These are phyloP conservation scores for Aureobasidium pullulans DNA, from an alignment of 2,329 filamentous ascomycete species.

Conservation along the genomic window DNA sequence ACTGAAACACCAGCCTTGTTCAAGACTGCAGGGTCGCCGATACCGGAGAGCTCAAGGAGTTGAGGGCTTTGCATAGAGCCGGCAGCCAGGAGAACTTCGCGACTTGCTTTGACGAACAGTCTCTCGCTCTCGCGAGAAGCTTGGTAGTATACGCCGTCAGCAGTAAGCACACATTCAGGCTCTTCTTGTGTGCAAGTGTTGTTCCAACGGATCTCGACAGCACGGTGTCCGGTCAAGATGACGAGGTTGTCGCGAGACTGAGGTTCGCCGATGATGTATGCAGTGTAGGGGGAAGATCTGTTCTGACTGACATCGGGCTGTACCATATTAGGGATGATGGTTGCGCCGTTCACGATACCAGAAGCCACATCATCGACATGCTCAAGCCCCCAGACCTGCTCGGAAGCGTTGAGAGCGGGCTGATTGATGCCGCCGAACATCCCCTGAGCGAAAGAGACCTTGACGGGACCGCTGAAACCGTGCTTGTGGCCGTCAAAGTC, in stretches of 20 bases:
- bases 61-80: slow-evolving; percentile 49
- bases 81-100: slow-evolving; percentile 51
- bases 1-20: slow-evolving; percentile 18
- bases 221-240: slow-evolving; percentile 23
- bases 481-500: slow-evolving; percentile 16
- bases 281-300: slow-evolving; percentile 23
- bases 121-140: slow-evolving; percentile 11
- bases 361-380: slow-evolving; percentile 19
- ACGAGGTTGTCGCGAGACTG: slow-evolving; percentile 20
- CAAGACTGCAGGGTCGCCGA: slow-evolving; percentile 41
- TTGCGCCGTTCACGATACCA: slow-evolving; percentile 20
- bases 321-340: slow-evolving; percentile 23
- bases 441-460: slow-evolving; percentile 20
- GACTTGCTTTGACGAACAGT: slow-evolving; percentile 22
- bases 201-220: slow-evolving; percentile 20
- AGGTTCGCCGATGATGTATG: slow-evolving; percentile 20
- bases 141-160: slow-evolving; percentile 20
- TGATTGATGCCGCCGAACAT: slow-evolving; percentile 23
- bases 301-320: slow-evolving; percentile 20
- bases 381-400: slow-evolving; percentile 18
- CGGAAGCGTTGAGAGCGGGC: slow-evolving; percentile 20
- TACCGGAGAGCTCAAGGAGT: slow-evolving; percentile 52
- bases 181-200: background rate
- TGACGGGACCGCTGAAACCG: slow-evolving; percentile 18
- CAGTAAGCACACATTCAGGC: slow-evolving; percentile 9